Conservation (phyloP, 352 stramenopile genomes). For the Globisporangium spinosum region DNA sequence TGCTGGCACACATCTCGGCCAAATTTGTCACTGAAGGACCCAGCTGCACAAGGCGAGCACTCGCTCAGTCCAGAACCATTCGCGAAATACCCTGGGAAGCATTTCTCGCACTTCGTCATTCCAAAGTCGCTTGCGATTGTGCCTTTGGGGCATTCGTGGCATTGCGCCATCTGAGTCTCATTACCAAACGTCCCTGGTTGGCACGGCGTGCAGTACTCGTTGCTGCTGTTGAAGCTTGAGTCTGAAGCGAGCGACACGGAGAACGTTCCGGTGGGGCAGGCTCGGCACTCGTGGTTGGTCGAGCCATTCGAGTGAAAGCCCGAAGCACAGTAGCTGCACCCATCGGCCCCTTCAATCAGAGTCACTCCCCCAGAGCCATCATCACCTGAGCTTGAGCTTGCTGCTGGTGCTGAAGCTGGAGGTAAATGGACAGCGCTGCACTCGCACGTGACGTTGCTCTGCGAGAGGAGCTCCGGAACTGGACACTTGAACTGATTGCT, state of each 20-base stretch:
- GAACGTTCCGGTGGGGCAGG: slow-evolving; percentile 33
- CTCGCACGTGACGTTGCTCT: slow-evolving; percentile 24
- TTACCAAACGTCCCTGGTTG: slow-evolving; percentile 44
- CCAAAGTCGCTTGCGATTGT: slow-evolving; percentile 11
- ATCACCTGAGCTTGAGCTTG: neutral
- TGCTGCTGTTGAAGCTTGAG: slow-evolving; percentile 6
- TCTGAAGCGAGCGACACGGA: neutral
- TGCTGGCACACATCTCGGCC: slow-evolving; percentile 26
- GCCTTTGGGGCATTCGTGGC: slow-evolving; percentile 31
- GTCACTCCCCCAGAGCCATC: slow-evolving; percentile 1
- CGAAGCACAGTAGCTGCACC: slow-evolving; percentile 32
- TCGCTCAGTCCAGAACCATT: slow-evolving; percentile 21
- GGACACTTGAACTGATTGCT: slow-evolving; percentile 28
- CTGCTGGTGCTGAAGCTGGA: neutral
- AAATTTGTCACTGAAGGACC: slow-evolving; percentile 28
- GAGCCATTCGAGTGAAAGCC: slow-evolving; percentile 47
- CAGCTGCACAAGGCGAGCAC: slow-evolving; percentile 42
- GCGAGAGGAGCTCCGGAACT: neutral
- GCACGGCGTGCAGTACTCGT: slow-evolving; percentile 31
- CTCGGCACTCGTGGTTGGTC: slow-evolving; percentile 36
- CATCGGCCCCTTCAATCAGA: slow-evolving; percentile 12
- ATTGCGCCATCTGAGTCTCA: slow-evolving; percentile 25
- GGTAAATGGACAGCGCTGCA: slow-evolving; percentile 27
- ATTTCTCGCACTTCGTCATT: slow-evolving; percentile 18
- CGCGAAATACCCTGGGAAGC: slow-evolving; percentile 27